A percentile compares a stretch with the other conserved stretches of the same genome.
Conservation (phyloP, 2,329 filamentous ascomycete species). For the Akanthomyces lecanii region DNA sequence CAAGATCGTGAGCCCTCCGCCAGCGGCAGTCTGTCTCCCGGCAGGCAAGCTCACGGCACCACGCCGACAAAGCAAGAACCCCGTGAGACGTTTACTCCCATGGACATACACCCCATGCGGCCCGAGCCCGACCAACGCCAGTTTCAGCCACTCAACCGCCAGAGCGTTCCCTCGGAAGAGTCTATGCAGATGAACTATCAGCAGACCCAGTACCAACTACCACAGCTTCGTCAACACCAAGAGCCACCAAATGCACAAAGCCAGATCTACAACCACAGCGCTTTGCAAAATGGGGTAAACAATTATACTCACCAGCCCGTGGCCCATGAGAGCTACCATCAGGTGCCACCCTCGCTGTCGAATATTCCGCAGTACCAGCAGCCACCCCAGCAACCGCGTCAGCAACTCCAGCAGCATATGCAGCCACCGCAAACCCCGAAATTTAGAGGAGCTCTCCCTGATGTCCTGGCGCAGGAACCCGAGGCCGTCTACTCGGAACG, state of each 20-base stretch:
- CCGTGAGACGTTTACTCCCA: neutral
- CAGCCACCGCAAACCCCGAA: neutral
- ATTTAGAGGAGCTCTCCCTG: neutral
- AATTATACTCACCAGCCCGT: constrained; percentile 7
- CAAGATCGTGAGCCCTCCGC: constrained; percentile 16
- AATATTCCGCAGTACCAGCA: constrained; percentile 9
- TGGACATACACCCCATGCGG: constrained; percentile 11
- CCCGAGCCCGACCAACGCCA: constrained; percentile 13
- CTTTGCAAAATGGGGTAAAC: neutral
- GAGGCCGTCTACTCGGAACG: constrained; percentile 19
- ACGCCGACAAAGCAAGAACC: constrained; percentile 11
- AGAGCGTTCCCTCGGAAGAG: neutral
- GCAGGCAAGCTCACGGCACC: neutral
- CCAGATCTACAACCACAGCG: neutral
- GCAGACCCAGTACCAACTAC: constrained; percentile 3
- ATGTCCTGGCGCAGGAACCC: neutral
- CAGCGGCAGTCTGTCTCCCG: constrained; percentile 11
- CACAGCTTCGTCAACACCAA: constrained; percentile 11
- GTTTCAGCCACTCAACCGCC: constrained; percentile 16
- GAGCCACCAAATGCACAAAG: neutral
- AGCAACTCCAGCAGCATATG: constrained; percentile 4
- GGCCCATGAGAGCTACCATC: neutral
- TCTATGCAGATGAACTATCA: constrained; percentile 5
- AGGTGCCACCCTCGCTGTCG: neutral
- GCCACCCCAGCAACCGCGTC: constrained; percentile 1